These are phyloP conservation scores for Pinus albicaulis DNA, from an alignment of 75 land plant genomes.

Conservation along the genomic window DNA sequence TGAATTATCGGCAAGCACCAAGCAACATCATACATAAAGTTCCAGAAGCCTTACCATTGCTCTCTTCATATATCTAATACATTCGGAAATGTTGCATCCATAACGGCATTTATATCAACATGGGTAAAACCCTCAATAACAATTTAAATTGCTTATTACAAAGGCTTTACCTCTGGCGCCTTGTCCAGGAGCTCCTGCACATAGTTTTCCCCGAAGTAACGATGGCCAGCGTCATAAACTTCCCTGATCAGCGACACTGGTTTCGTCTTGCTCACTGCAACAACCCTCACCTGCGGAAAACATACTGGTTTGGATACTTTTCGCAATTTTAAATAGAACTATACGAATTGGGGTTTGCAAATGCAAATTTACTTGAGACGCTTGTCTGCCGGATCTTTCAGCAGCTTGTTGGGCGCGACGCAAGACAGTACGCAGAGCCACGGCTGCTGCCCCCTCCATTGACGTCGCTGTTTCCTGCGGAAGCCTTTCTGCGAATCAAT, in stretches of 20 bases:
- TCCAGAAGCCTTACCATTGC: too few relatives aligned
- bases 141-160: background rate
- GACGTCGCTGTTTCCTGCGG: constrained; percentile 6
- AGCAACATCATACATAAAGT: too few relatives aligned
- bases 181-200: constrained; percentile 87
- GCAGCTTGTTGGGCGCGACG: constrained; percentile 45
- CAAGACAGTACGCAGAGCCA: constrained; percentile 53
- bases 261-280: constrained; percentile 90
- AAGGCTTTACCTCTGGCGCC: constrained; percentile 66
- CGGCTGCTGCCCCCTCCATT: constrained; percentile 24
- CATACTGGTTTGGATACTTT: background rate
- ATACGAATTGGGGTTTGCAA: background rate
- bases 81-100: background rate
- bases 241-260: constrained; percentile 65
- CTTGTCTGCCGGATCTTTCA: constrained; percentile 35
- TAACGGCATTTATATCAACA: background rate
- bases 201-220: constrained; percentile 88
- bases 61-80: background rate
- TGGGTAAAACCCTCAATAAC: background rate
- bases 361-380: constrained; percentile 15
- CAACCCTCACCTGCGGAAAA: constrained; percentile 44
- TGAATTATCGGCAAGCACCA: too few relatives aligned
- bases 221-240: constrained; percentile 86
- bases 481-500: background rate
- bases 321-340: background rate